phyloP scores from a whole-genome alignment of 495 filamentous ascomycete species.

The Hypoxylon fragiforme region DNA sequence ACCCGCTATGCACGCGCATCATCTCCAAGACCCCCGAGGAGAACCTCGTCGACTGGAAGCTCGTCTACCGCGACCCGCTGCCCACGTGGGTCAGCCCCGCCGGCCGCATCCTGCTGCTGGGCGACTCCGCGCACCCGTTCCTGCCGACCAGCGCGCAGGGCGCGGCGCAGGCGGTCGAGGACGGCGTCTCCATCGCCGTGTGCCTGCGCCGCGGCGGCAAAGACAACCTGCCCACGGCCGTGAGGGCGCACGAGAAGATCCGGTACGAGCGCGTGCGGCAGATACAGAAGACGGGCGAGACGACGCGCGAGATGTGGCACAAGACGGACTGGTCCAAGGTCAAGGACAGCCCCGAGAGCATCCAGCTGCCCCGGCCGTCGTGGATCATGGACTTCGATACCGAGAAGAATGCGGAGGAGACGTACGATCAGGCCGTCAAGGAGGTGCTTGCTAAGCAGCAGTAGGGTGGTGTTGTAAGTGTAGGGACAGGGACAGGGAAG shows the following conservation, averaged over 20 bases:
- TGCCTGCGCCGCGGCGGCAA: constrained; percentile 60
- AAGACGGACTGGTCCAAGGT: constrained; percentile 60
- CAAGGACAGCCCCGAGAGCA: constrained; percentile 52
- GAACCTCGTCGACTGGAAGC: constrained; percentile 64
- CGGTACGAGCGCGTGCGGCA: constrained; percentile 51
- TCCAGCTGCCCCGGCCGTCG: constrained; percentile 57
- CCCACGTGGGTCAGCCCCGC: constrained; percentile 64
- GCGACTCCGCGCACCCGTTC: constrained; percentile 68
- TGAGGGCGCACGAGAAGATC: constrained; percentile 55
- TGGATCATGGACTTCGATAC: constrained; percentile 62
- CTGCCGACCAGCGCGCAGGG: constrained; percentile 65
- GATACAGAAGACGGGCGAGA: constrained; percentile 58
- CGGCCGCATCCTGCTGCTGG: constrained; percentile 59
- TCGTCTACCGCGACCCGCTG: constrained; percentile 67
- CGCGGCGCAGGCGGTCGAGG: constrained; percentile 68
- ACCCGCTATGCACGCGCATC: constrained; percentile 59
- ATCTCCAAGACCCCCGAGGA: constrained; percentile 61
- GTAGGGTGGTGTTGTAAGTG: too few species aligned
- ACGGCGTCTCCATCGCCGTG: constrained; percentile 61
- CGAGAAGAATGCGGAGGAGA: constrained; percentile 58
- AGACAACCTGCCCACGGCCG: constrained; percentile 48
- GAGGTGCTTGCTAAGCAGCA: constrained; percentile 13
- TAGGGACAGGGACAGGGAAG: too few species aligned
- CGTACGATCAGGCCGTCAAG: constrained; percentile 48
- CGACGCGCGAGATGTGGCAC: constrained; percentile 59